A percentile compares a stretch with the other conserved stretches of the same genome.
Evolutionary conservation across 352 stramenopile genomes (phyloP).

Genomic region (Globisporangium solare): DNA sequence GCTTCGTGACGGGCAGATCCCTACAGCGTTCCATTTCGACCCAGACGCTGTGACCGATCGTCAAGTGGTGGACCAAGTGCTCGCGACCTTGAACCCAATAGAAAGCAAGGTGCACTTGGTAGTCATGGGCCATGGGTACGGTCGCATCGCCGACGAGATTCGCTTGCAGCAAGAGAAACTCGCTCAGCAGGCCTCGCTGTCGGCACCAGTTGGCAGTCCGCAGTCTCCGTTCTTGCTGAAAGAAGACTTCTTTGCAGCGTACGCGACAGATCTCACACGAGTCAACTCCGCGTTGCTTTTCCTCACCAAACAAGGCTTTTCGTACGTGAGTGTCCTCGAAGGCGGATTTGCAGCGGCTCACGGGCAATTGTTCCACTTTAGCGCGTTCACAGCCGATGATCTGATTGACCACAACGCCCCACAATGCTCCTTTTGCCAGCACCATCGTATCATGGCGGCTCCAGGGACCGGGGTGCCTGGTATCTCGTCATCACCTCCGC

Average conservation of each 20-base stretch:
- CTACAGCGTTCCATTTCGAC: slow-evolving; percentile 76
- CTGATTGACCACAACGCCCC: slow-evolving; percentile 69
- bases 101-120: slow-evolving; percentile 69
- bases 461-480: too few species aligned
- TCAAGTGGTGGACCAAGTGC: slow-evolving; percentile 50
- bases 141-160: slow-evolving; percentile 55
- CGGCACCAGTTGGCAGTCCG: too few species aligned
- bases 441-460: slow-evolving; percentile 31
- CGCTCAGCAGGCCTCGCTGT: too few species aligned
- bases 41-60: slow-evolving; percentile 54
- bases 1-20: slow-evolving; percentile 45
- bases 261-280: slow-evolving; percentile 60
- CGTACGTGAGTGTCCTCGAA: slow-evolving; percentile 70
- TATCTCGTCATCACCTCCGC: background rate
- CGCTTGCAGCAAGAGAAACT: slow-evolving; percentile 22
- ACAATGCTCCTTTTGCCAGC: slow-evolving; percentile 55
- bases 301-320: slow-evolving; percentile 67
- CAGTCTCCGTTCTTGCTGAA: slow-evolving; percentile 44
- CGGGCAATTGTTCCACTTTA: slow-evolving; percentile 39
- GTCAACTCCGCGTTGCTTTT: slow-evolving; percentile 69
- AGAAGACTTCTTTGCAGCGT: slow-evolving; percentile 57
- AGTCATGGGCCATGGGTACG: slow-evolving; percentile 78
- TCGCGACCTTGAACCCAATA: slow-evolving; percentile 57
- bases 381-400: slow-evolving; percentile 55
- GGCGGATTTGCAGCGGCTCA: slow-evolving; percentile 68